Conservation (phyloP, 2,329 filamentous ascomycete genomes). For the Clathrospora elynae region DNA sequence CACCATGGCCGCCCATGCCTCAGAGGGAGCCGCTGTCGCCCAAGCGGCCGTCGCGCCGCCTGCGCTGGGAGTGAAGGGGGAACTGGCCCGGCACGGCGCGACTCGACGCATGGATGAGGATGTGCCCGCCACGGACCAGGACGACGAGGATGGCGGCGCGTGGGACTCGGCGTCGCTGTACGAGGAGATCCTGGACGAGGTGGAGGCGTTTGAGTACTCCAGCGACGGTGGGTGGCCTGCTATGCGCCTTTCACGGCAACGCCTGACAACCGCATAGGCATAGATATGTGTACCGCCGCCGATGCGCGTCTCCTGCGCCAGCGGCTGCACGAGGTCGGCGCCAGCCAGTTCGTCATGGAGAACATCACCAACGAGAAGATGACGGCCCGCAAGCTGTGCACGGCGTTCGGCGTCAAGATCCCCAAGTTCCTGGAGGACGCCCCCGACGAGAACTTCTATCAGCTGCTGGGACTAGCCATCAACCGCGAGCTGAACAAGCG, state of each 20-base stretch:
- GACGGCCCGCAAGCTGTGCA: slow-evolving; percentile 80
- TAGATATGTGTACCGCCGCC: slow-evolving; percentile 41
- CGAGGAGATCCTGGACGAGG: slow-evolving; percentile 45
- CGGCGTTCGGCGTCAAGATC: slow-evolving; percentile 79
- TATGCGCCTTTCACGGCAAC: background rate
- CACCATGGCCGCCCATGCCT: slow-evolving; percentile 36
- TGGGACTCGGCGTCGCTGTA: slow-evolving; percentile 43
- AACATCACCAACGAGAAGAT: slow-evolving; percentile 63
- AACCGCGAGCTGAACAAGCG: slow-evolving; percentile 81
- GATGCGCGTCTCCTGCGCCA: slow-evolving; percentile 72
- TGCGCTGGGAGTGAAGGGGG: slow-evolving; percentile 22
- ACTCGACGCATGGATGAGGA: slow-evolving; percentile 21
- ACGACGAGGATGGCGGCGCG: slow-evolving; percentile 31
- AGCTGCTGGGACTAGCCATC: slow-evolving; percentile 76
- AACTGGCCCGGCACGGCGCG: slow-evolving; percentile 22
- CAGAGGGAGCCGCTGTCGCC: slow-evolving; percentile 35
- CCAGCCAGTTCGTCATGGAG: slow-evolving; percentile 73
- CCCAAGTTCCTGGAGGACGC: slow-evolving; percentile 74
- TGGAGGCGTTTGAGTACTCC: slow-evolving; percentile 37
- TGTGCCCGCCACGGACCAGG: slow-evolving; percentile 19
- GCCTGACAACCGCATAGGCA: slow-evolving; percentile 27
- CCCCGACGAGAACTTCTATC: slow-evolving; percentile 75
- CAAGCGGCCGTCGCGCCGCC: slow-evolving; percentile 30
- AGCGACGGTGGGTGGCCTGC: slow-evolving; percentile 24
- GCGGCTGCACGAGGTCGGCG: slow-evolving; percentile 76